Evolutionary conservation across 148 eudicot species (phyloP).

Genomic region (Spergularia marina): DNA sequence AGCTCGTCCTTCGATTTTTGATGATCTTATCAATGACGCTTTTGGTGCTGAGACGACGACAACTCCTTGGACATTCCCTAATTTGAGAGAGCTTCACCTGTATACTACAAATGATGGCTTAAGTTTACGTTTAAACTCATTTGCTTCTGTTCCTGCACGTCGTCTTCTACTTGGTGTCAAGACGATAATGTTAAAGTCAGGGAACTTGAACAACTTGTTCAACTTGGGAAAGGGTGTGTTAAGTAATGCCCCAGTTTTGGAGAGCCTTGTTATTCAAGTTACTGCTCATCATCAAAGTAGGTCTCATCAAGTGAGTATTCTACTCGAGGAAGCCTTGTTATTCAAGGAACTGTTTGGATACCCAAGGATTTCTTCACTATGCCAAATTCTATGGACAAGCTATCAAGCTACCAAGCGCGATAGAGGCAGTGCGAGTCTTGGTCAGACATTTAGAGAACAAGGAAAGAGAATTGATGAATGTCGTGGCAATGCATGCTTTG

Average conservation of each 20-base stretch:
- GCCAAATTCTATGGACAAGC: not conserved
- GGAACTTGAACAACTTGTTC: not conserved
- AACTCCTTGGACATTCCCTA: not conserved
- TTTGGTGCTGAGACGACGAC: not conserved
- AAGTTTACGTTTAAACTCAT: not conserved
- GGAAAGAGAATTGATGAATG: no score
- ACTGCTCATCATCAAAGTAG: not conserved
- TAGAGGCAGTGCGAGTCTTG: no score
- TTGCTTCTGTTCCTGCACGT: not conserved
- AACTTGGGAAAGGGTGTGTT: not conserved
- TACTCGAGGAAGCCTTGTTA: not conserved
- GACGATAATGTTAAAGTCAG: not conserved
- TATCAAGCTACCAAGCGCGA: not conserved
- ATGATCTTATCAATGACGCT: no score
- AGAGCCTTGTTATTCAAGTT: not conserved
- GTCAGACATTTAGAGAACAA: no score
- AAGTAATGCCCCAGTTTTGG: not conserved
- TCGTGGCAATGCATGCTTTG: no score
- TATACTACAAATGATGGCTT: not conserved
- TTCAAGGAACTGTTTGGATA: not conserved
- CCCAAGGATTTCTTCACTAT: not conserved
- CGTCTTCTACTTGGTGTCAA: not conserved
- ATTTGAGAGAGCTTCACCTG: not conserved
- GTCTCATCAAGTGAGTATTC: not conserved
- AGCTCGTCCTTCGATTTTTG: no score